Conservation (phyloP, 108 stramenopile species). For the Skeletonema grethae region DNA sequence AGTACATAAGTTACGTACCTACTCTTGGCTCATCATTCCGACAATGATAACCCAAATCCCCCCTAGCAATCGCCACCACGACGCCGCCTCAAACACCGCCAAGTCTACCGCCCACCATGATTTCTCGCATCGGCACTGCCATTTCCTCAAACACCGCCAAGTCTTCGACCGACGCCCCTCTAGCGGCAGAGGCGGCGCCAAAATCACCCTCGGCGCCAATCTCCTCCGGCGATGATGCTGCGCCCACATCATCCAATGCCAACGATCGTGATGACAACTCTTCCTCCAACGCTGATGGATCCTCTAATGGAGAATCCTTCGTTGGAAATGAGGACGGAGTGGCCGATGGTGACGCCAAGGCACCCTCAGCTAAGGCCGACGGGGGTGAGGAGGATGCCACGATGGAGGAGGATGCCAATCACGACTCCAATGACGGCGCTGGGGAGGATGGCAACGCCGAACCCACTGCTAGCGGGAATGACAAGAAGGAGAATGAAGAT, state of each 20-base stretch:
- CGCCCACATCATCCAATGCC: background rate
- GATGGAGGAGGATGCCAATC: background rate
- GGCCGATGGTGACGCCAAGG: background rate
- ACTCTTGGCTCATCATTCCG: no score
- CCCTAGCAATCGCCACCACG: no score
- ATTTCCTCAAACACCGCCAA: no score
- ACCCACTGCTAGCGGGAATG: background rate
- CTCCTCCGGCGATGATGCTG: background rate
- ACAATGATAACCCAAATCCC: no score
- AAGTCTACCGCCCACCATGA: no score
- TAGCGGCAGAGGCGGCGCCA: background rate
- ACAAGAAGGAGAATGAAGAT: background rate
- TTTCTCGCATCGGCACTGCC: no score
- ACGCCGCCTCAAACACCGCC: no score
- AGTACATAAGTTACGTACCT: no score
- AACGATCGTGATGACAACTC: constrained; percentile 1
- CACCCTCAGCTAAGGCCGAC: background rate
- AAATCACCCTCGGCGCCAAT: background rate
- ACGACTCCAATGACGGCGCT: constrained; percentile 1
- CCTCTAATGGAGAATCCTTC: constrained; percentile 5
- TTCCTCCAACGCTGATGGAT: background rate
- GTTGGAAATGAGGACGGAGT: constrained; percentile 2
- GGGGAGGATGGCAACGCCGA: background rate
- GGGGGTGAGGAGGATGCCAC: background rate
- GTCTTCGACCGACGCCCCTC: background rate